Evolutionary conservation across 345 rosid species (phyloP).

Genomic region (Eucalyptus tenuipes): DNA sequence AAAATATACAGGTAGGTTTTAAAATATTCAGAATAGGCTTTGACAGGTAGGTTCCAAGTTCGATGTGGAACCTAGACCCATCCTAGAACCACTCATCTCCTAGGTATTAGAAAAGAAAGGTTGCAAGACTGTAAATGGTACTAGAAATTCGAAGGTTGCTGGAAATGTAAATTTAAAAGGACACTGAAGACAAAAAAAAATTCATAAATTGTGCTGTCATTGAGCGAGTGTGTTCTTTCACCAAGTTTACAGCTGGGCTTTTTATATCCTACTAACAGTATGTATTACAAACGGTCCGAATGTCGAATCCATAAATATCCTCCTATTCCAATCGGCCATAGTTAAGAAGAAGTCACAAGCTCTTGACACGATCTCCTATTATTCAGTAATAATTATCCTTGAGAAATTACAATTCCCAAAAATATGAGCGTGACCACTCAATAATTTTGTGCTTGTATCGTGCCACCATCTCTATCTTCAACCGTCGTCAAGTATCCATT

Average conservation of each 20-base stretch:
- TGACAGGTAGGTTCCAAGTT: neutral
- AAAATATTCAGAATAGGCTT: rapidly evolving
- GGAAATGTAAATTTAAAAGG: neutral
- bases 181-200: neutral
- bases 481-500: neutral
- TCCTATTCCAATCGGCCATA: neutral
- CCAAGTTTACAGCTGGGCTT: neutral
- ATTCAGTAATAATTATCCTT: neutral
- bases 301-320: neutral
- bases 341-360: neutral
- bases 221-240: neutral
- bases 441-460: neutral
- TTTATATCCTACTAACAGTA: neutral
- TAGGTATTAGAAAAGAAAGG: neutral
- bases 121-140: neutral
- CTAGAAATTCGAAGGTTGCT: neutral
- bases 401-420: neutral
- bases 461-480: neutral
- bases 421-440: neutral
- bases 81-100: neutral
- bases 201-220: neutral
- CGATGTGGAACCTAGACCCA: neutral
- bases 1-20: rapidly evolving
- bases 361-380: neutral
- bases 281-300: neutral